A percentile compares a stretch with the other conserved stretches of the same genome.
Conservation (phyloP, 2,329 filamentous ascomycete species). For the Trichoderma oligosporum region DNA sequence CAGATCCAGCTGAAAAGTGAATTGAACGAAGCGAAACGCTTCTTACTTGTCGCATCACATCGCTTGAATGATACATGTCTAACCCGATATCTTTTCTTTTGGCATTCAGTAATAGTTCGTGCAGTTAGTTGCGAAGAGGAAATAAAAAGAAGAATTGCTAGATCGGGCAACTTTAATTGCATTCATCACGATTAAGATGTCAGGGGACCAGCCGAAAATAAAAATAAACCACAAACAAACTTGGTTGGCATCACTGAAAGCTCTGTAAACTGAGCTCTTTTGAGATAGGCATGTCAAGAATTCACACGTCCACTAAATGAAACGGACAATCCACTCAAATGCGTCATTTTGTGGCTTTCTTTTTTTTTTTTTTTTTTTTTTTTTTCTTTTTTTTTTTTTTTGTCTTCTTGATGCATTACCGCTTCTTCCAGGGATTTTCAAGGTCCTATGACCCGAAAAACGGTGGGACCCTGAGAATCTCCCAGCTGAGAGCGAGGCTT, state of each 20-base stretch:
- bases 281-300: not conserved
- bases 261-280: too few species aligned
- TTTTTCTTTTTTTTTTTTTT: not conserved
- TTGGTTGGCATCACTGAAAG: too few species aligned
- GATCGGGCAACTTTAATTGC: not conserved
- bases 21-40: too few species aligned
- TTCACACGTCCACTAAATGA: not conserved
- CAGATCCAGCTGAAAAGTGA: not conserved
- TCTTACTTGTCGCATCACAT: too few species aligned
- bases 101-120: too few species aligned
- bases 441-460: not conserved
- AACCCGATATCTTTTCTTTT: too few species aligned
- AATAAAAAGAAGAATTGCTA: not conserved
- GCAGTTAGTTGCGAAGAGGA: not conserved
- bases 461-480: not conserved
- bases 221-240: not conserved
- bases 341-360: not conserved
- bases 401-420: not conserved
- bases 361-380: not conserved
- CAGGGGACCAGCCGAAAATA: not conserved
- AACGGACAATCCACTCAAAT: not conserved
- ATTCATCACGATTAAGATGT: not conserved
- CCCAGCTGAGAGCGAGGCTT: slow-evolving; percentile 14
- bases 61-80: too few species aligned
- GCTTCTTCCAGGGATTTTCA: not conserved